These are phyloP conservation scores for Boechera divaricarpa DNA, from an alignment of 345 rosid species.

Conservation along the genomic window DNA sequence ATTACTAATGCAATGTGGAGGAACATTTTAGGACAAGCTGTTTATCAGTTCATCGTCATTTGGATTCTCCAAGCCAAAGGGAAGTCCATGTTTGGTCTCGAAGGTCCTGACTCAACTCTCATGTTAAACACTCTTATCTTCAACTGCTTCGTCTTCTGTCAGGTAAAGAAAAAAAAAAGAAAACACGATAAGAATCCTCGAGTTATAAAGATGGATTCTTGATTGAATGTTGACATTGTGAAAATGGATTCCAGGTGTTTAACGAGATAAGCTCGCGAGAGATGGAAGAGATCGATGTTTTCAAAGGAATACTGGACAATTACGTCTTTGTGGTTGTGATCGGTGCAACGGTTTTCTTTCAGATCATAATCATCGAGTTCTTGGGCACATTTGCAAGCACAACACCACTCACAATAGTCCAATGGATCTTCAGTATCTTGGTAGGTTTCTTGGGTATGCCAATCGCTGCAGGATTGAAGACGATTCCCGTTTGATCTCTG, in stretches of 20 bases:
- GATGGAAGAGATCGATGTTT: slow-evolving; percentile 71
- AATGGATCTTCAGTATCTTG: slow-evolving; percentile 61
- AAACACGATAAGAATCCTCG: background rate
- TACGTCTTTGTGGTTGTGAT: slow-evolving; percentile 64
- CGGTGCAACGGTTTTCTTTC: slow-evolving; percentile 60
- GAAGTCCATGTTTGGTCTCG: slow-evolving; percentile 56
- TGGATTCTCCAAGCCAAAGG: slow-evolving; percentile 72
- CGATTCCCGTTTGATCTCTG: slow-evolving; percentile 59
- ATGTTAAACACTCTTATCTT: slow-evolving; percentile 76
- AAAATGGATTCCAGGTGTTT: slow-evolving; percentile 49
- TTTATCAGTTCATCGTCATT: slow-evolving; percentile 71
- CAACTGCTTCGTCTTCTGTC: slow-evolving; percentile 89
- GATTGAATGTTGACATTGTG: slow-evolving; percentile 23
- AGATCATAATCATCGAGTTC: slow-evolving; percentile 75
- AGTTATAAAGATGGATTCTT: slow-evolving; percentile 8
- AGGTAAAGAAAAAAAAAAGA: slow-evolving; percentile 53
- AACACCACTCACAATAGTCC: slow-evolving; percentile 54
- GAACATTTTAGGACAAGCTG: slow-evolving; percentile 84
- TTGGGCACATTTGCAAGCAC: slow-evolving; percentile 78
- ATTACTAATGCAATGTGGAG: slow-evolving; percentile 97
- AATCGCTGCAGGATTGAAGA: slow-evolving; percentile 73
- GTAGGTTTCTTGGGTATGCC: slow-evolving; percentile 91
- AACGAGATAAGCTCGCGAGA: slow-evolving; percentile 82
- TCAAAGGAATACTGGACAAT: slow-evolving; percentile 65
- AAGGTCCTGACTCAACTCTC: slow-evolving; percentile 60